A percentile compares a stretch with the other conserved stretches of the same genome.
phyloP scores from a whole-genome alignment of 805 yeast genomes.

The Candida insectorum region DNA sequence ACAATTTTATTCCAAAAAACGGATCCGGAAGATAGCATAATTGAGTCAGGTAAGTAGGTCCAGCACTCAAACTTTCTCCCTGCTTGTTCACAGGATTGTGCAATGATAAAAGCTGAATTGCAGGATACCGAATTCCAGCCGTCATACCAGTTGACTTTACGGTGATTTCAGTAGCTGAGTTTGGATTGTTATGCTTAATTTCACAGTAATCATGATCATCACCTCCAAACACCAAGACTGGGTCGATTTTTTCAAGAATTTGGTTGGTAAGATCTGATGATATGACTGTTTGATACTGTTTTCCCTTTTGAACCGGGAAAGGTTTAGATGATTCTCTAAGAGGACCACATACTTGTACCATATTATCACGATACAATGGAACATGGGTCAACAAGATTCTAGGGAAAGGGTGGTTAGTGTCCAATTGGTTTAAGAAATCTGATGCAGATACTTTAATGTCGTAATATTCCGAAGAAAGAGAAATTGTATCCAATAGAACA shows the following conservation, averaged over 20 bases:
- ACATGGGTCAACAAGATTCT: constrained; percentile 80
- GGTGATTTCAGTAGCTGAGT: constrained; percentile 29
- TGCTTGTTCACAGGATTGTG: constrained; percentile 37
- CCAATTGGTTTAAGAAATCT: constrained; percentile 44
- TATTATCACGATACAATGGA: constrained; percentile 73
- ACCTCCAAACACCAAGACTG: constrained; percentile 75
- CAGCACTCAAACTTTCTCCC: constrained; percentile 1
- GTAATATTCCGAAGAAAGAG: constrained; percentile 58
- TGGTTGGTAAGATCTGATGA: constrained; percentile 54
- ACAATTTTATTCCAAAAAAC: constrained; percentile 38
- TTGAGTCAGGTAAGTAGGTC: constrained; percentile 32
- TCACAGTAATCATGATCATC: constrained; percentile 98
- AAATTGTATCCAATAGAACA: constrained; percentile 78
- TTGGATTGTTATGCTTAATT: constrained; percentile 45
- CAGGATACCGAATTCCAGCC: constrained; percentile 39
- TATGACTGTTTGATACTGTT: constrained; percentile 85
- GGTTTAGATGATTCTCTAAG: constrained; percentile 60
- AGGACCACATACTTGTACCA: constrained; percentile 67
- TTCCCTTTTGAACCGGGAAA: constrained; percentile 72
- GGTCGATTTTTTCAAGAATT: constrained; percentile 57
- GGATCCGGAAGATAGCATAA: constrained; percentile 61
- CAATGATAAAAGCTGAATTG: constrained; percentile 35
- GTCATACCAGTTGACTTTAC: constrained; percentile 41
- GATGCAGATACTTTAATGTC: constrained; percentile 48
- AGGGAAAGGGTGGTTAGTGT: constrained; percentile 40